Evolutionary conservation across 2,329 filamentous ascomycete genomes (phyloP), one percentile per base, ranked within the genome.

Genomic region (Dothistroma pini): DNA sequence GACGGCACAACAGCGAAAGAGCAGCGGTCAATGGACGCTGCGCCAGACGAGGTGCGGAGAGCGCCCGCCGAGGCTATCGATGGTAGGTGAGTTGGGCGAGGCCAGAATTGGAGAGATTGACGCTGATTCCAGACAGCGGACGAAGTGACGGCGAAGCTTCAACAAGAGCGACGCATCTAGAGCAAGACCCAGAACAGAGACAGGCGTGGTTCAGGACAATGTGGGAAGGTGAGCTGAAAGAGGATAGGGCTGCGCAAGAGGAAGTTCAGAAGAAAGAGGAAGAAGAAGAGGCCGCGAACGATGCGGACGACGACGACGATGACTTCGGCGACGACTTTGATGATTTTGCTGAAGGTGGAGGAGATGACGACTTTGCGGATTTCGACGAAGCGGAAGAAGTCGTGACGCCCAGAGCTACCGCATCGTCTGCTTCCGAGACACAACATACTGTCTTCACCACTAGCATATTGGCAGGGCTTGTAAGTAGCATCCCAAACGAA

Each of bases 291-390:
- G 80, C 80, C 66, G 81, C 78, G 19, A 73, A 73, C 56, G 80
- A 80, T 66, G 81, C 77, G 19, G 74, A 75, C 56, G 88, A 90
- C 70, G 88, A 90, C 70, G 91, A 91, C 75, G 87, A 89, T 71
- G 89, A 88, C 67, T 85, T 86, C 73, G 84, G 84, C 56, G 86
- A 86, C 64, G 87, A 90, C 70, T 90, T 90, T 76, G 86, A 86
- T 71, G 82, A 87, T 63, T 85, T 87, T 71, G 80, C 81, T 70
- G 76, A 84, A 65, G 79, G 76, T 48, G 79, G 72, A 35, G 74
- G 70, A 31, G 74, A 75, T 54, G 79, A 80, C 70, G 80, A 81
- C 69, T 81, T 81, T 76, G 80, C 79, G 63, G 80, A 82, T 69
- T 82, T 82, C 70, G 80, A 80, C 67, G 79, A 75, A 34, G 67